These are phyloP conservation scores for Pichia sp. DNA, from an alignment of 1,139 yeast genomes.

Conservation along the genomic window DNA sequence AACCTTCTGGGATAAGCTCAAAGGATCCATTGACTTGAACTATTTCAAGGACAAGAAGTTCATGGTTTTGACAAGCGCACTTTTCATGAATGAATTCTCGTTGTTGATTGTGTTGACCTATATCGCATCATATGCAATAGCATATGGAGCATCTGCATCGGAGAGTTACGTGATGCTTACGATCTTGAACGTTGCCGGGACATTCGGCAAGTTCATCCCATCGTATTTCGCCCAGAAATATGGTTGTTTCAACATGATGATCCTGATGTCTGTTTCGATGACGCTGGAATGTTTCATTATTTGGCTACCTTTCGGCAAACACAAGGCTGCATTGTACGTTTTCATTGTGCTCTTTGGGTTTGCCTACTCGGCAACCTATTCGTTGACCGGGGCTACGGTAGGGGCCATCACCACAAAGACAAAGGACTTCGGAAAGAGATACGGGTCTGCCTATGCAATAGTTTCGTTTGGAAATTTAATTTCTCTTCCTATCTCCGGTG, in stretches of 20 bases:
- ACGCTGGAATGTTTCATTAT: slow-evolving; percentile 37
- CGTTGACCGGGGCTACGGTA: slow-evolving; percentile 38
- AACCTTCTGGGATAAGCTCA: slow-evolving; percentile 37
- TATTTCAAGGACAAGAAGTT: slow-evolving; percentile 40
- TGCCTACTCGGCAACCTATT: slow-evolving; percentile 31
- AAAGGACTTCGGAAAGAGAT: slow-evolving; percentile 62
- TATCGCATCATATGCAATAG: slow-evolving; percentile 49
- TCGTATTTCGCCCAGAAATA: slow-evolving; percentile 49
- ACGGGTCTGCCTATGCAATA: slow-evolving; percentile 64
- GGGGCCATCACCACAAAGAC: slow-evolving; percentile 58
- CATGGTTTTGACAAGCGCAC: slow-evolving; percentile 26
- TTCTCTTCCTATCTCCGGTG: slow-evolving; percentile 52
- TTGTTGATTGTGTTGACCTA: slow-evolving; percentile 36
- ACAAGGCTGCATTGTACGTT: slow-evolving; percentile 38
- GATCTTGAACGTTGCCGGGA: slow-evolving; percentile 52
- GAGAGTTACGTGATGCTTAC: slow-evolving; percentile 49
- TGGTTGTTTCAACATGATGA: slow-evolving; percentile 57
- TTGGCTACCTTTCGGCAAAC: slow-evolving; percentile 52
- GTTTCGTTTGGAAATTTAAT: slow-evolving; percentile 56
- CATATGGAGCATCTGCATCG: slow-evolving; percentile 47
- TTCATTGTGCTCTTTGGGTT: slow-evolving; percentile 41
- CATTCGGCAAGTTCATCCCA: slow-evolving; percentile 54
- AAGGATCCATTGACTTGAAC: slow-evolving; percentile 40
- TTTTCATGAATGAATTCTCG: slow-evolving; percentile 30
- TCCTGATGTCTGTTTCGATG: slow-evolving; percentile 39